Evolutionary conservation across 2,329 filamentous ascomycete genomes (phyloP).

Genomic region (Aspergillus viridinutans): DNA sequence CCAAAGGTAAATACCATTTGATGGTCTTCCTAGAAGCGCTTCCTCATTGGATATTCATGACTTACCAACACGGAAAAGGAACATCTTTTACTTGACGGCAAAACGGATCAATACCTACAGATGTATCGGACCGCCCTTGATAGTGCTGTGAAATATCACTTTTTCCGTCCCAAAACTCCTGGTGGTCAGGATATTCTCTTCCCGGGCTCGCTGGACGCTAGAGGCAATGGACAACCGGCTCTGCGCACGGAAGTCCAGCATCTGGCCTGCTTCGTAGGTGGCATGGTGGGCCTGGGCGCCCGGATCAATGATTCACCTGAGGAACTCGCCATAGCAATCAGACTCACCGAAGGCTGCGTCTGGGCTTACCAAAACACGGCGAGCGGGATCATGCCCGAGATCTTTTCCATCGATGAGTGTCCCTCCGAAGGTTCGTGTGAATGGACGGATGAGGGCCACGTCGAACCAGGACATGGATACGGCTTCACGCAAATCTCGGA

Average conservation of each 20-base stretch:
- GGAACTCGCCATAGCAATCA: constrained; percentile 46
- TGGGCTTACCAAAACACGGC: constrained; percentile 53
- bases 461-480: not conserved
- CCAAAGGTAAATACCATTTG: not conserved
- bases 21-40: not conserved
- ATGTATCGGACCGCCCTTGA: constrained; percentile 33
- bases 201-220: constrained; percentile 12
- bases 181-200: constrained; percentile 26
- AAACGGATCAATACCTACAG: constrained; percentile 29
- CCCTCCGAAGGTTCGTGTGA: constrained; percentile 33
- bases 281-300: constrained; percentile 55
- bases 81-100: constrained; percentile 35
- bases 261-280: constrained; percentile 54
- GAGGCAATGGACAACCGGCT: constrained; percentile 38
- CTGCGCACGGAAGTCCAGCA: constrained; percentile 29
- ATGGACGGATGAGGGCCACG: constrained; percentile 43
- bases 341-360: constrained; percentile 52
- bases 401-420: constrained; percentile 49
- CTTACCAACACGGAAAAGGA: constrained; percentile 17
- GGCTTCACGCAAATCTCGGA: constrained; percentile 4
- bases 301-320: constrained; percentile 47
- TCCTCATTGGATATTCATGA: not conserved
- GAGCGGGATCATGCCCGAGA: constrained; percentile 56
- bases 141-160: constrained; percentile 27
- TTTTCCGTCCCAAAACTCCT: constrained; percentile 30